These are phyloP conservation scores for Penicillium sp. DNA, from an alignment of 2,329 filamentous ascomycete species.

Conservation along the genomic window DNA sequence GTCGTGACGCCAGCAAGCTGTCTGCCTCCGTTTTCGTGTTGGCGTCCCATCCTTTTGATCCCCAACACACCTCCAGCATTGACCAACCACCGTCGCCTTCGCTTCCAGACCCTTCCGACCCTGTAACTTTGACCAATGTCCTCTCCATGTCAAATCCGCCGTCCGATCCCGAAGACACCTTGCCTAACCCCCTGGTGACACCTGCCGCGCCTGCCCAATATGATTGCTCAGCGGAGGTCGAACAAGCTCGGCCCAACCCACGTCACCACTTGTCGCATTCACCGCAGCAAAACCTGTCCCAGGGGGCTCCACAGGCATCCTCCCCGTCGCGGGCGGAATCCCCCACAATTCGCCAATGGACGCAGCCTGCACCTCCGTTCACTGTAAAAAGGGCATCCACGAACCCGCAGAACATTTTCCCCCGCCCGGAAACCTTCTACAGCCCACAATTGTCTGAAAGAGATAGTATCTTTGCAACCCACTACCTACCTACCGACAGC, in stretches of 20 bases:
- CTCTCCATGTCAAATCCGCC: slow-evolving; percentile 53
- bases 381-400: slow-evolving; percentile 40
- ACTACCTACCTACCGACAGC: slow-evolving; percentile 56
- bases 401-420: slow-evolving; percentile 29
- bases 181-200: slow-evolving; percentile 48
- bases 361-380: slow-evolving; percentile 27
- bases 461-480: slow-evolving; percentile 65
- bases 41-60: background rate
- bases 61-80: background rate
- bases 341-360: slow-evolving; percentile 38
- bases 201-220: slow-evolving; percentile 41
- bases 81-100: slow-evolving; percentile 7
- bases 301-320: slow-evolving; percentile 29
- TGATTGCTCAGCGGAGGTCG: slow-evolving; percentile 36
- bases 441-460: slow-evolving; percentile 60
- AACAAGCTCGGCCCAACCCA: slow-evolving; percentile 30
- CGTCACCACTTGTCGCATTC: slow-evolving; percentile 34
- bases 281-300: slow-evolving; percentile 29
- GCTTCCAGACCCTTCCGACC: slow-evolving; percentile 23
- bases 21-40: slow-evolving; percentile 5
- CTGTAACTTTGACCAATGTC: slow-evolving; percentile 49
- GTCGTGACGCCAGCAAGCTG: slow-evolving; percentile 29
- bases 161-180: slow-evolving; percentile 44
- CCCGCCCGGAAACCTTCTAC: slow-evolving; percentile 29
- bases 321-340: slow-evolving; percentile 38